Base-by-base conservation (phyloP, 1,284 basidiomycete species). In the Cutaneotrichosporon sp. region DNA sequence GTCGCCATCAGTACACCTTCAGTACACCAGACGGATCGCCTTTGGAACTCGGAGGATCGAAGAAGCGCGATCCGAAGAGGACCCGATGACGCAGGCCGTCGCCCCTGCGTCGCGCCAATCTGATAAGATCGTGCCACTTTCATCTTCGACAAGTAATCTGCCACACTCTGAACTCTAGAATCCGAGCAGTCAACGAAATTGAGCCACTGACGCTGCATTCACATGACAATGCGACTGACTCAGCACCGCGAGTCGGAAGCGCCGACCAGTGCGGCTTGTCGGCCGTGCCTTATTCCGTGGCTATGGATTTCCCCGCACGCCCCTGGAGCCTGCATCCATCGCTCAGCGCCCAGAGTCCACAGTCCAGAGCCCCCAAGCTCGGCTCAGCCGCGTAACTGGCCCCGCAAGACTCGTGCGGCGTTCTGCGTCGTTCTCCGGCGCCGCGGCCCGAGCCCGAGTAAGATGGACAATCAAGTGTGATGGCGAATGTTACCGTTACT, bases 371-470 rank as follows among this genome's bases (percentile, higher is more conserved):
- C 13, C 40, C 40, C 40, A 42, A 42, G 40, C 13, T n/a, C 42
- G 18, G 42, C 5, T 46, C 18, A 46, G 18, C 26, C 40, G 31
- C 16, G 30, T 7, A 22, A 26, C 30, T 34, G 30, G 22, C 58
- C 32, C 58, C 26, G 26, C n/a, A 30, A 21, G 31, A 32, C 49
- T 5, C 26, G 49, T 51, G 50, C 38, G 58, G 50, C 36, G 49
- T 18, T 34, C 34, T 26, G 50, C 49, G 49, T 18, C 16, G 16
- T 26, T 10, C 58, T n/a, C 14, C 32, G 34, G 11, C 47, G 49
- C 26, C 16, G 14, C 38, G 32, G 47, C 16, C 18, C n/a, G 18
- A 18, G 18, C 42, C 42, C 42, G 42, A 46, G 16, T 18, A 46
- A 46, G 18, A 7, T 16, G 3, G 3, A 46, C 40, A 42, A 26